These are phyloP conservation scores for Lomentospora prolificans DNA, from an alignment of 2,329 filamentous ascomycete genomes.

Conservation along the genomic window DNA sequence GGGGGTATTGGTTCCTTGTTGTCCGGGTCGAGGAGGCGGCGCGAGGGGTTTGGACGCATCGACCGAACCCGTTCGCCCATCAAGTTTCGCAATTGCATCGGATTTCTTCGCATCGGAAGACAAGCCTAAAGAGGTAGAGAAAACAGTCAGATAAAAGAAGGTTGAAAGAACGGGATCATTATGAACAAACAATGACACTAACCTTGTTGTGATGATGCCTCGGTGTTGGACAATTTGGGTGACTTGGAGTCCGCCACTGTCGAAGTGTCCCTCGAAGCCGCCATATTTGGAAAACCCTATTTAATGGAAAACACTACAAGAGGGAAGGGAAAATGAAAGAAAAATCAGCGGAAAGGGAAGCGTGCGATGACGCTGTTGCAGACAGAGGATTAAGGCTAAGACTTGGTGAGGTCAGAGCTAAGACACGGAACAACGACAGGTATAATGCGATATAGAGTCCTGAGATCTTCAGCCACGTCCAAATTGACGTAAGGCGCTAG, in stretches of 20 bases:
- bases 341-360: conserved; percentile 17
- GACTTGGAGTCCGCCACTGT: conserved; percentile 36
- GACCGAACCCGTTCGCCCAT: conserved; percentile 45
- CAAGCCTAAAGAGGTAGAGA: conserved; percentile 24
- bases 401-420: conserved; percentile 31
- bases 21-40: conserved; percentile 57
- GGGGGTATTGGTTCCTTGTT: conserved; percentile 44
- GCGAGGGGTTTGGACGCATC: conserved; percentile 52
- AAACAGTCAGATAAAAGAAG: conserved; percentile 7
- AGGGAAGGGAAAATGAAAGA: conserved; percentile 13
- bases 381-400: conserved; percentile 11
- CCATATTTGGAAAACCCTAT: conserved; percentile 42
- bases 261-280: conserved; percentile 31
- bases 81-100: conserved; percentile 36
- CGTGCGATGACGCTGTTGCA: conserved; percentile 3
- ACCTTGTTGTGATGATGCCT: conserved; percentile 33
- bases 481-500: conserved; percentile 2
- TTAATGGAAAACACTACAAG: conserved; percentile 15
- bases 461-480: neutral
- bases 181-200: conserved; percentile 17
- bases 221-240: conserved; percentile 33
- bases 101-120: conserved; percentile 33
- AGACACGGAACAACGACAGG: conserved; percentile 3
- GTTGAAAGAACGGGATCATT: conserved; percentile 2
- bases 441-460: conserved; percentile 4